Evolutionary conservation across 495 filamentous ascomycete species (phyloP), one percentile per base, ranked within the genome.

Genomic region (Aspergillus carlsbadensis): DNA sequence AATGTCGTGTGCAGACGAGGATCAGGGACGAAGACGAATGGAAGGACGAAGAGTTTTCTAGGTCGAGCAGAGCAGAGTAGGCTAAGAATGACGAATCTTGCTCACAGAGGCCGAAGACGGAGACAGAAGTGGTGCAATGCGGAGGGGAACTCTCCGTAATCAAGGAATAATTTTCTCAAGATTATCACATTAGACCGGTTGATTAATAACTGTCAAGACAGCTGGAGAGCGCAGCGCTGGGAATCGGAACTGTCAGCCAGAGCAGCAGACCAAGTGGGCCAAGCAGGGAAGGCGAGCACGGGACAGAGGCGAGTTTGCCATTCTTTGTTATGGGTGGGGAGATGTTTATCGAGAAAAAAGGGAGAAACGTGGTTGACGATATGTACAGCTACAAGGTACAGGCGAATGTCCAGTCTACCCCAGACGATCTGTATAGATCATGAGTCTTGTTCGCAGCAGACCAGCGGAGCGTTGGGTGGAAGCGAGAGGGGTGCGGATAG

Each of bases 381-480:
- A n/a, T 29, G 15, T 49, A 49, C 37, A 52, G 50, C 26, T 29
- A 52, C 42, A 11, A 1, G 50, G 5, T 42, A 5, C n/a, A n/a
- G n/a, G n/a, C n/a, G 8, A 8, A 50, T 53, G 39, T 33, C 26
- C 6, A 20, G n/a, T 18, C n/a, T 53, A 41, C 26, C 41, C 22
- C 36, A 53, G 37, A 53, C 50, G 14, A 40, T 42, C 15, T 33
- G 26, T 45, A 45, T 45, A 45, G 29, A 37, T 37, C 41, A n/a
- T 54, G 40, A 18, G 26, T 35, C 36, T 31, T 40, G 7, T 17
- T 40, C 26, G 54, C 43, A 42, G 54, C 34, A 42, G 50, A 58
- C 56, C 57, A 61, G 34, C 60, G 61, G 36, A 44, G 43, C 20
- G 65, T 61, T 73, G 70, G 64, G 70, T 73, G 70, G 50, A 33